Conservation (phyloP, 148 eudicot genomes). For the Bassia scoparia region DNA sequence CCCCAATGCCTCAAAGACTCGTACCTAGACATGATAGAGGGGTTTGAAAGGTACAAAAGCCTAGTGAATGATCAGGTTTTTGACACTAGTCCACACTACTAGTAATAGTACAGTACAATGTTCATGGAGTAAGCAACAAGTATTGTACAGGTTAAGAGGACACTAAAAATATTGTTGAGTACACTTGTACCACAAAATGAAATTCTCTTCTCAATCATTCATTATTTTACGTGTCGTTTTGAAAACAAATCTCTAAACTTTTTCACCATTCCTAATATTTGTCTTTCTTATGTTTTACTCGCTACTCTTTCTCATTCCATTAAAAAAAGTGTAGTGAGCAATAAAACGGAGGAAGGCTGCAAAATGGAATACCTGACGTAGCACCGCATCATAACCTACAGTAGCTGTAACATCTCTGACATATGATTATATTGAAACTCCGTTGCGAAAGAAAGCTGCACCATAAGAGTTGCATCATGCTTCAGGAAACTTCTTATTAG, state of each 20-base stretch:
- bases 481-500: conserved; percentile 11
- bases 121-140: too few species aligned
- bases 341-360: neutral
- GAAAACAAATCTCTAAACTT: neutral
- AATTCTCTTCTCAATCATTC: too few species aligned
- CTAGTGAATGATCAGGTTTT: neutral
- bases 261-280: neutral
- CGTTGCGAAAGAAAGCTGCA: conserved; percentile 84
- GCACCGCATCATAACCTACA: conserved; percentile 84
- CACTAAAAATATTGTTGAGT: too few species aligned
- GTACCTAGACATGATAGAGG: neutral
- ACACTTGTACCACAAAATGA: neutral
- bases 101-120: too few species aligned
- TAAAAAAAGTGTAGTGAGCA: neutral
- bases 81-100: neutral
- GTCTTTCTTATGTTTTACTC: too few species aligned
- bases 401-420: conserved; percentile 76
- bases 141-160: neutral
- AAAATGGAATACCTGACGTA: conserved; percentile 63
- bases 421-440: conserved; percentile 82
- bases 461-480: conserved; percentile 8
- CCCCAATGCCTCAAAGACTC: too few species aligned
- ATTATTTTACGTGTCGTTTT: too few species aligned
- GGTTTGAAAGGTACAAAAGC: neutral
- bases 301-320: too few species aligned